phyloP scores from a whole-genome alignment of 192 early-diverging fungal genomes.

The Coemansia sp. region DNA sequence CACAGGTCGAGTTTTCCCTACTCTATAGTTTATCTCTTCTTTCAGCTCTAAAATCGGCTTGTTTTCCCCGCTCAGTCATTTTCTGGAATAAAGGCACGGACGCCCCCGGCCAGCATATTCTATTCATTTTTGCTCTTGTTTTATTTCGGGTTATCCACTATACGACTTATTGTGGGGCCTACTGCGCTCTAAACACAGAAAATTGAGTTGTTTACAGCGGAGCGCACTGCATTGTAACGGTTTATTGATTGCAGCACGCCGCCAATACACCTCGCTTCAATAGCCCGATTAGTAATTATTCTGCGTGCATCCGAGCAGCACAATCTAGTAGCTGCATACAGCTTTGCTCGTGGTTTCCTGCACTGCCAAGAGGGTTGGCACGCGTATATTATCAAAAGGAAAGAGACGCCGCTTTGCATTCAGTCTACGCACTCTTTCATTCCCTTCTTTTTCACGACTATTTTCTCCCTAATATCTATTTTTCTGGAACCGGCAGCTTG shows the following conservation, averaged over 20 bases:
- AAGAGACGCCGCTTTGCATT: background rate
- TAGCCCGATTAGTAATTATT: background rate
- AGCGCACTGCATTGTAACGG: conserved; percentile 3
- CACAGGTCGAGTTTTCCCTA: background rate
- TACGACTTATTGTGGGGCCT: background rate
- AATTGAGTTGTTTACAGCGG: conserved; percentile 9
- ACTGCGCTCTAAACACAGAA: background rate
- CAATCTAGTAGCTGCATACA: conserved; percentile 10
- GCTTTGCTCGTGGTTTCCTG: background rate
- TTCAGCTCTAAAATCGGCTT: background rate
- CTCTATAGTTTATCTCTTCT: background rate
- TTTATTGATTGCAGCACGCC: conserved; percentile 8
- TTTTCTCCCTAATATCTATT: conserved; percentile 3
- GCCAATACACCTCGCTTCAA: background rate
- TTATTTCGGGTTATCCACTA: background rate
- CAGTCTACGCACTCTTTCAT: conserved; percentile 1
- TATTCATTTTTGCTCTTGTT: background rate
- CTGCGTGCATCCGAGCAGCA: conserved; percentile 2
- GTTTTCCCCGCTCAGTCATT: conserved; percentile 1
- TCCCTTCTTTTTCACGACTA: background rate
- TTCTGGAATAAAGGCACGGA: background rate
- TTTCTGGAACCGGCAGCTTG: background rate
- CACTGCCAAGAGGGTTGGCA: conserved; percentile 1
- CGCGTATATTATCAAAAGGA: conserved; percentile 1
- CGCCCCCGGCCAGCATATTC: background rate